Percentiles rank a stretch among this genome's conserved stretches.
Evolutionary conservation across 345 rosid species (phyloP).

Genomic region (Citrus australasica): DNA sequence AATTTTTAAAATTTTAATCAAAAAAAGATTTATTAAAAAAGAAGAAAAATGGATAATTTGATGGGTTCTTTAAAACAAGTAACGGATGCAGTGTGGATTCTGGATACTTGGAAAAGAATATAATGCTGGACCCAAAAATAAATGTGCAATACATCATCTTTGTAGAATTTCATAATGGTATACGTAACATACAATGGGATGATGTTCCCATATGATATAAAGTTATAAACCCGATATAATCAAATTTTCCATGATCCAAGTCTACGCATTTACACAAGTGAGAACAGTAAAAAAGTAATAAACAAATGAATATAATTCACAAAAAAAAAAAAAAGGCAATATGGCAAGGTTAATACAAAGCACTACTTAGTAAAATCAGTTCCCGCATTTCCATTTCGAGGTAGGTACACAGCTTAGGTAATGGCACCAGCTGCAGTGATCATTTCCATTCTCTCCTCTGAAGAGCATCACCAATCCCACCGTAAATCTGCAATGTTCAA

Average conservation of each 20-base stretch:
- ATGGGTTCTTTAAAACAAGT: not conserved
- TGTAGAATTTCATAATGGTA: not conserved
- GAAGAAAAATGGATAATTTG: too few relatives aligned
- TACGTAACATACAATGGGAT: not conserved
- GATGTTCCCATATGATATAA: not conserved
- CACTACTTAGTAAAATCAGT: conserved; percentile 6
- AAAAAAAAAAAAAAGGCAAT: not conserved
- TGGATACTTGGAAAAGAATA: too few relatives aligned
- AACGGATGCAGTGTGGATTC: too few relatives aligned
- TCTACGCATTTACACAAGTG: conserved; percentile 14
- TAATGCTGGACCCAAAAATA: too few relatives aligned
- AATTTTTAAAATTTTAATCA: not conserved
- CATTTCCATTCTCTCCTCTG: conserved; percentile 75
- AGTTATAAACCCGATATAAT: not conserved
- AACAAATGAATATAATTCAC: conserved; percentile 18
- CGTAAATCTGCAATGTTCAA: conserved; percentile 43
- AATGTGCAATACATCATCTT: not conserved
- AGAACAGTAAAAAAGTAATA: conserved; percentile 15
- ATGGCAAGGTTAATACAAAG: not conserved
- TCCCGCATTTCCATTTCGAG: conserved; percentile 70
- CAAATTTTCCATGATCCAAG: not conserved
- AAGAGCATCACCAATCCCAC: conserved; percentile 79
- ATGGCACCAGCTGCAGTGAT: conserved; percentile 99
- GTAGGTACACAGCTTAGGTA: conserved; percentile 87
- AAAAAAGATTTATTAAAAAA: too few relatives aligned